Conservation (phyloP, 768 basidiomycete species). For the Sarcodon sp. region DNA sequence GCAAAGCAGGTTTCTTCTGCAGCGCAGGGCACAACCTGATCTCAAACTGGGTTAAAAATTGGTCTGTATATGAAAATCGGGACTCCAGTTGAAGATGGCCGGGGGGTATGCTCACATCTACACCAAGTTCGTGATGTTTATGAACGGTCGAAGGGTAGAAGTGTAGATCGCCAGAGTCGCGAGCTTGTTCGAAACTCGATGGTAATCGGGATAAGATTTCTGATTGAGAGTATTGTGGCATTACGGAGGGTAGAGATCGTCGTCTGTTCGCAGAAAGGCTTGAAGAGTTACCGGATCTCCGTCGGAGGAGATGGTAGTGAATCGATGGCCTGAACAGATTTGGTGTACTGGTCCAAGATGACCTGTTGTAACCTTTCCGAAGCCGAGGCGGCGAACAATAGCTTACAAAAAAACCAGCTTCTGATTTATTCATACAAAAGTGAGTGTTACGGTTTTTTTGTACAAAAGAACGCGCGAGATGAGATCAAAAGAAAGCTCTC, state of each 20-base stretch:
- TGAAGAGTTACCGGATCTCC: no score
- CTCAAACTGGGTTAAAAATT: constrained; percentile 50
- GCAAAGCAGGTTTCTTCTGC: constrained; percentile 57
- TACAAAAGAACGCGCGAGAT: constrained; percentile 3
- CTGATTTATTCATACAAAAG: no score
- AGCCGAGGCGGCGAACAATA: no score
- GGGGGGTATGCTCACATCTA: constrained; percentile 39
- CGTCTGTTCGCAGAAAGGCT: no score
- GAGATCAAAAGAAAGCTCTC: constrained; percentile 1
- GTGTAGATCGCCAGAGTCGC: constrained; percentile 50
- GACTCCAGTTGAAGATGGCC: background rate
- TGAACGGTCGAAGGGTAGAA: constrained; percentile 69
- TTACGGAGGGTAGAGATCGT: no score
- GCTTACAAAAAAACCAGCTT: no score
- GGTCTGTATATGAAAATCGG: constrained; percentile 1
- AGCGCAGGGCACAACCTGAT: constrained; percentile 78
- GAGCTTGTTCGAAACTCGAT: constrained; percentile 42
- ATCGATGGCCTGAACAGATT: no score
- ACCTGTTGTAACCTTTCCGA: no score
- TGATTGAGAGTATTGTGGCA: constrained; percentile 6
- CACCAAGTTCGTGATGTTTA: constrained; percentile 43
- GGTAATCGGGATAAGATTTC: constrained; percentile 47
- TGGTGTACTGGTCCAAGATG: no score
- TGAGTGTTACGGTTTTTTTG: no score
- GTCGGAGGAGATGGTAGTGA: no score